phyloP scores from a whole-genome alignment of 2,329 filamentous ascomycete species.

The Fusarium goolgardi region DNA sequence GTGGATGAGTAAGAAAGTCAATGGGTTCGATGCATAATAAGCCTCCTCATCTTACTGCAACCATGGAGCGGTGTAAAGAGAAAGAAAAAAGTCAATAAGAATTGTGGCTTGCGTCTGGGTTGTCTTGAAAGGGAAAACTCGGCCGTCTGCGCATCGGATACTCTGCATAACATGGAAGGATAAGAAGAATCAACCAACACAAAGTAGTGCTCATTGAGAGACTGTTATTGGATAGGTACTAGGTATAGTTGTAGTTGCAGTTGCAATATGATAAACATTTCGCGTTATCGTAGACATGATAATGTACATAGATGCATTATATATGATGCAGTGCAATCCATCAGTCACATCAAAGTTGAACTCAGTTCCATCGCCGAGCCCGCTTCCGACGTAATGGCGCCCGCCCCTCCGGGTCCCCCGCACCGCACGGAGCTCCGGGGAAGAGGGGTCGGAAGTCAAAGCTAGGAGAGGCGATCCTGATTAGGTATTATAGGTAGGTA shows the following conservation, averaged over 20 bases:
- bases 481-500: not conserved
- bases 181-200: not conserved
- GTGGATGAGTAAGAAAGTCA: not conserved
- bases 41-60: not conserved
- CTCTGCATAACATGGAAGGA: not conserved
- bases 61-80: constrained; percentile 5
- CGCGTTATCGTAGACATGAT: not conserved
- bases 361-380: constrained; percentile 12
- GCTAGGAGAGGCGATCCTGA: constrained; percentile 30
- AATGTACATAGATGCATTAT: not conserved
- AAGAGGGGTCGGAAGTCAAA: constrained; percentile 18
- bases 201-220: not conserved
- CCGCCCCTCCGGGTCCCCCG: constrained; percentile 11
- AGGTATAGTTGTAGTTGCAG: not conserved
- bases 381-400: constrained; percentile 19
- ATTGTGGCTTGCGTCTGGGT: constrained; percentile 29
- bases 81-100: not conserved
- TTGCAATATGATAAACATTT: not conserved
- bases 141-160: constrained; percentile 21
- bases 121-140: constrained; percentile 32
- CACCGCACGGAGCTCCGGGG: constrained; percentile 25
- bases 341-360: constrained; percentile 13
- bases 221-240: not conserved
- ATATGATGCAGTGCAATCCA: not conserved
- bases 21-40: constrained; percentile 7